These are phyloP conservation scores for Neofusicoccum parvum DNA, from an alignment of 2,329 filamentous ascomycete species.

Conservation along the genomic window DNA sequence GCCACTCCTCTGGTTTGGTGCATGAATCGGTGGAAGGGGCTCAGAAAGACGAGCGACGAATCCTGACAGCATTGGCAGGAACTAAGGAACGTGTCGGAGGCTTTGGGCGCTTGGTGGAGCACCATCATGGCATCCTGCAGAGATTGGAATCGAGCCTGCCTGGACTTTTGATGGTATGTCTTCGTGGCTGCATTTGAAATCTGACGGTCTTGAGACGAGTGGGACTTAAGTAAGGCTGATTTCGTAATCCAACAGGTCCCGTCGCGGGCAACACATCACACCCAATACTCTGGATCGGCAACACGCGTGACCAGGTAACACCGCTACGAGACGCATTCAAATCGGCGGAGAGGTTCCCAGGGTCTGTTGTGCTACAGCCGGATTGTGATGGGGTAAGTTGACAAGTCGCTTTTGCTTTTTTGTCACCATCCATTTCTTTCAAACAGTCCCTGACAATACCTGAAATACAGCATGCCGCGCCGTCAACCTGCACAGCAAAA, in stretches of 20 bases:
- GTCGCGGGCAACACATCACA: conserved; percentile 6
- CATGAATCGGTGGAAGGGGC: not conserved
- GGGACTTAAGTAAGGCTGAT: not conserved
- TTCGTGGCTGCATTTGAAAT: not conserved
- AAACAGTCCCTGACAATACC: not conserved
- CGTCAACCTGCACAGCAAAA: conserved; percentile 23
- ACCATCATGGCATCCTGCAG: not conserved
- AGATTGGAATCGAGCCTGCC: not conserved
- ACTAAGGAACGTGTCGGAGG: not conserved
- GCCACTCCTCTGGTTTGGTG: not conserved
- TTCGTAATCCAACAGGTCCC: not conserved
- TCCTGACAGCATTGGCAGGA: not conserved
- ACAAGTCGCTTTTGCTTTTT: not conserved
- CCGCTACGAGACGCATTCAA: conserved; percentile 32
- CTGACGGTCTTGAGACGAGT: not conserved
- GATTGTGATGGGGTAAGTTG: conserved; percentile 35
- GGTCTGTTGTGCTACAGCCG: conserved; percentile 49
- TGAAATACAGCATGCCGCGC: conserved; percentile 14
- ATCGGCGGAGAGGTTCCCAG: conserved; percentile 46
- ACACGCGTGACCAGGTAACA: not conserved
- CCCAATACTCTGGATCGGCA: conserved; percentile 9
- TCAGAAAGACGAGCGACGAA: not conserved
- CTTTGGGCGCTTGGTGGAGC: not conserved
- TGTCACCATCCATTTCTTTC: not conserved
- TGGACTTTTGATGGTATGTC: not conserved